phyloP scores from a whole-genome alignment of 345 rosid genomes.

The Microthlaspi erraticum region DNA sequence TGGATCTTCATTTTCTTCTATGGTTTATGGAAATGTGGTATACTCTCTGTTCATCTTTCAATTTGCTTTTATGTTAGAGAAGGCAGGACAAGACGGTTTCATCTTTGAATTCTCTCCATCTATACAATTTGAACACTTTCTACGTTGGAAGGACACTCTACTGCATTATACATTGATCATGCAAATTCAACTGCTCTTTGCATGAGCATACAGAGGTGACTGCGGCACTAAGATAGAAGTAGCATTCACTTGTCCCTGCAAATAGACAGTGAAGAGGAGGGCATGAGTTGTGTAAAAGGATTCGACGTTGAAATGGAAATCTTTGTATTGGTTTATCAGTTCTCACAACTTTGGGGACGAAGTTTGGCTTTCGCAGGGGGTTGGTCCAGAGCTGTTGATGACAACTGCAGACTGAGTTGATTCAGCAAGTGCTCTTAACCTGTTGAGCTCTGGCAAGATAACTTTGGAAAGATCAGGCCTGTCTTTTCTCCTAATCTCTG shows the following conservation, averaged over 20 bases:
- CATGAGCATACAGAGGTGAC: conserved; percentile 17
- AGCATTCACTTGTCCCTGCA: conserved; percentile 35
- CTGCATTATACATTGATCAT: conserved; percentile 17
- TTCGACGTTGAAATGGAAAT: conserved; percentile 25
- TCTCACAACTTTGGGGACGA: conserved; percentile 41
- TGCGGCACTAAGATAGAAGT: conserved; percentile 3
- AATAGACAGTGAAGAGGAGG: conserved; percentile 19
- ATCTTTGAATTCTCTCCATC: conserved; percentile 15
- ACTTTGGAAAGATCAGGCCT: conserved; percentile 79
- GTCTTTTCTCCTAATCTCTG: conserved; percentile 80
- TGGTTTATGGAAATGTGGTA: conserved; percentile 27
- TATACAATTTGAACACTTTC: conserved; percentile 31
- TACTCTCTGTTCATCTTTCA: conserved; percentile 31
- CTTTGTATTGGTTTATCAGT: conserved; percentile 20
- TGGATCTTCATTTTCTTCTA: conserved; percentile 18
- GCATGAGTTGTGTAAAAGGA: conserved; percentile 6
- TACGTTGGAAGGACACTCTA: conserved; percentile 13
- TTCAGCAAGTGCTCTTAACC: conserved; percentile 67
- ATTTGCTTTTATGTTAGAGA: conserved; percentile 17
- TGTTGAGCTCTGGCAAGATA: conserved; percentile 71
- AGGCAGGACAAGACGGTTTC: conserved; percentile 19
- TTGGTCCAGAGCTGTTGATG: conserved; percentile 47
- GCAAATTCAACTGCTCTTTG: conserved; percentile 12
- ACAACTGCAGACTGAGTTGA: conserved; percentile 36
- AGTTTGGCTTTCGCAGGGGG: conserved; percentile 38